Evolutionary conservation across 2,329 filamentous ascomycete genomes (phyloP).

Genomic region (Fusarium algeriense): DNA sequence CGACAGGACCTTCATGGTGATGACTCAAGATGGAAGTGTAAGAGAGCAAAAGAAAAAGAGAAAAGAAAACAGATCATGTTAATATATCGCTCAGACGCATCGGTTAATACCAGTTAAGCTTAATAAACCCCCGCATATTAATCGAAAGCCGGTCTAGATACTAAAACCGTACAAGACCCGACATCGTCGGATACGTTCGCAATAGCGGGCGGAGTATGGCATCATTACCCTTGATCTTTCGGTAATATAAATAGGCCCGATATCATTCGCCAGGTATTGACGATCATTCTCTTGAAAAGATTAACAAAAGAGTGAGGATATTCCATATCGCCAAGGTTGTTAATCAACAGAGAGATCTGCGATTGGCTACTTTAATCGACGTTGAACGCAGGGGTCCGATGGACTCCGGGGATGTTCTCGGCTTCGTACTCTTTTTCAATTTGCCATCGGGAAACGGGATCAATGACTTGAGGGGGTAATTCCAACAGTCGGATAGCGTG

Average conservation of each 20-base stretch:
- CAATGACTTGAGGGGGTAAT: neutral
- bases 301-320: neutral
- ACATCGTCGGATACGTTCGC: slow-evolving; percentile 4
- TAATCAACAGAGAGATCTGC: fast-evolving
- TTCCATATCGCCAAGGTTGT: neutral
- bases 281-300: neutral
- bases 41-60: fast-evolving
- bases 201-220: slow-evolving; percentile 12
- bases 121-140: neutral
- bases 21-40: no score
- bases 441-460: neutral
- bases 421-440: neutral
- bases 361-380: slow-evolving; percentile 6
- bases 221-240: slow-evolving; percentile 4
- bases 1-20: slow-evolving; percentile 30
- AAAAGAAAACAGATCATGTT: fast-evolving
- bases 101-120: neutral
- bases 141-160: neutral
- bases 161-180: neutral
- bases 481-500: neutral
- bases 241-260: slow-evolving; percentile 17
- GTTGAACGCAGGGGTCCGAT: neutral
- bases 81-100: neutral
- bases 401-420: fast-evolving
- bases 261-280: neutral